Evolutionary conservation across 2,329 filamentous ascomycete species (phyloP), one percentile per base, ranked within the genome.

Genomic region (Xylariaceae sp.): DNA sequence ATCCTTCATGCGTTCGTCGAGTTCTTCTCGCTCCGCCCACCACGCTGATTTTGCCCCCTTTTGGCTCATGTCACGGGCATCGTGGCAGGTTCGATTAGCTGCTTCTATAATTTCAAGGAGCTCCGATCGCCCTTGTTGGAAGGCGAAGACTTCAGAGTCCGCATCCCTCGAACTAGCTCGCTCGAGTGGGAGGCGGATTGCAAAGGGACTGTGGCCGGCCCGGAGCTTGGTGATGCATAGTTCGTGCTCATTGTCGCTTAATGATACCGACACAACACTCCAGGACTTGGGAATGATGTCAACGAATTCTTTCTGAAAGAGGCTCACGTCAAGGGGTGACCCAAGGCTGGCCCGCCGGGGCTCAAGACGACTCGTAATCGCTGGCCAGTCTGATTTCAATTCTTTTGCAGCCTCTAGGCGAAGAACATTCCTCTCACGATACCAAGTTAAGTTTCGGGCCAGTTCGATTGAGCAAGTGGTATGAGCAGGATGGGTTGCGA

Each of bases 161-260:
- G 87, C 83, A 63, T 95, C 91, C 20, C 92, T 87, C 0, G 88
- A 90, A 63, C 87, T 90, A 51, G 93, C 90, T 42, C 93, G 82
- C 63, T 90, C 88, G 20, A 99, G 83, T 0, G 95, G 95, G 20
- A 99, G 79, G 5, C 93, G 88, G 48, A 99, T 79, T 50, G 96
- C 86, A 67, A 99, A 96, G 0, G 95, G 95, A 21, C 84, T 86
- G 48, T 89, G 83, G 1, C 85, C 86, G 9, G 86, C 81, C 60
- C 90, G 87, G 32, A 96, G 85, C 66, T 91, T 91, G n/a, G 91
- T 93, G 60, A 98, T 87, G 64, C 90, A 92, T 3, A 99, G 82
- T 69, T 98, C 95, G 52, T 91, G 89, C 40, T 82, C 84, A 63
- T 88, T 88, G 50, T 96, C 90, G 67, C 89, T 95, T 16, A 99